Percentiles rank a stretch among this genome's conserved stretches.
phyloP scores from a whole-genome alignment of 768 basidiomycete genomes.

The Saitozyma sp. region DNA sequence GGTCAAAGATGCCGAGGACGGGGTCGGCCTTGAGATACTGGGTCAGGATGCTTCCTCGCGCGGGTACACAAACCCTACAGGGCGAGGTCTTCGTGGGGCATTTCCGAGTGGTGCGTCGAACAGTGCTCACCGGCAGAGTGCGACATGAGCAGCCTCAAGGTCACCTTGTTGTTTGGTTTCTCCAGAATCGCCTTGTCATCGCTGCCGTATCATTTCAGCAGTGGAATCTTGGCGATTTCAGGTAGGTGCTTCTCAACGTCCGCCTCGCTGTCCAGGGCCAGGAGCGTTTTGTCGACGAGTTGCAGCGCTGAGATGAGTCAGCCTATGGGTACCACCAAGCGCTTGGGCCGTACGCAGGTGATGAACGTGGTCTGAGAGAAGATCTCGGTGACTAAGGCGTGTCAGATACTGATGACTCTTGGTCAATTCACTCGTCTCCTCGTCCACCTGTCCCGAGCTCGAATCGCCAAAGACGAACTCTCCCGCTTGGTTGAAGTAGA shows the following conservation, averaged over 20 bases:
- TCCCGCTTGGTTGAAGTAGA: conserved; percentile 36
- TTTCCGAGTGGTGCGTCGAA: no score
- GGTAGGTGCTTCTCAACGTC: conserved; percentile 29
- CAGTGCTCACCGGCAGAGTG: conserved; percentile 50
- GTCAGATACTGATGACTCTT: not conserved
- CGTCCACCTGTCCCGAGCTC: conserved; percentile 15
- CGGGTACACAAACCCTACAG: not conserved
- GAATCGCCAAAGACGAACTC: conserved; percentile 24
- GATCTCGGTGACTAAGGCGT: conserved; percentile 29
- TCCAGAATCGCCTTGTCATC: conserved; percentile 25
- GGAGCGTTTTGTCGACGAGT: conserved; percentile 41
- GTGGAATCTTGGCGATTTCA: conserved; percentile 29
- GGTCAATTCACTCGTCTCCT: conserved; percentile 22
- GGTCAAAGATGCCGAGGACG: conserved; percentile 16
- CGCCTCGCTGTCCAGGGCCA: conserved; percentile 34
- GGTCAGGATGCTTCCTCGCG: conserved; percentile 25
- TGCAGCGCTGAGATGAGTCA: conserved; percentile 42
- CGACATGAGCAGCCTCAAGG: conserved; percentile 42
- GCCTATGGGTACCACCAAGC: not conserved
- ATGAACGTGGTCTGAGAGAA: conserved; percentile 46
- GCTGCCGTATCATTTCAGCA: conserved; percentile 34
- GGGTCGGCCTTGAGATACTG: conserved; percentile 25
- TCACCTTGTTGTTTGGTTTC: conserved; percentile 33
- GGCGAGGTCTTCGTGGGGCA: no score
- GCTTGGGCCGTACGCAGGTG: conserved; percentile 25